Percentiles rank a stretch among this genome's conserved stretches.
Evolutionary conservation across 345 rosid species (phyloP).

Genomic region (Sonneratia alba): DNA sequence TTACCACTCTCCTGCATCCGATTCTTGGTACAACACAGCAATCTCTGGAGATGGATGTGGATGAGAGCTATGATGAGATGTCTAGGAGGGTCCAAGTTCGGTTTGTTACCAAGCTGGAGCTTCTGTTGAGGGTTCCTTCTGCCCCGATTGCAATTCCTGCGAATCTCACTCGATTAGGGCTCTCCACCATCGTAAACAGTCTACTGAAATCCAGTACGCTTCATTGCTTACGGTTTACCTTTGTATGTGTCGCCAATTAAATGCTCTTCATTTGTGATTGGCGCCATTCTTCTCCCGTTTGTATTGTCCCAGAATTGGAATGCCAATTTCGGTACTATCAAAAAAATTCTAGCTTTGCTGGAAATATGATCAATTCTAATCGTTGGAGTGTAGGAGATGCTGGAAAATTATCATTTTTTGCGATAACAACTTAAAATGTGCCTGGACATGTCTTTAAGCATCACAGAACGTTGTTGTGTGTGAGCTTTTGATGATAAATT

Average conservation of each 20-base stretch:
- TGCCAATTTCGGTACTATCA: neutral
- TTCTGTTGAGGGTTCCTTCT: conserved; percentile 45
- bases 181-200: conserved; percentile 69
- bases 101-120: conserved; percentile 68
- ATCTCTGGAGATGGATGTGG: conserved; percentile 24
- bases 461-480: no score
- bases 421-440: no score
- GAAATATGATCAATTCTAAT: neutral
- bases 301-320: neutral
- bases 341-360: neutral
- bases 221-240: neutral
- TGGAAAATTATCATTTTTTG: neutral
- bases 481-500: neutral
- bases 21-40: neutral
- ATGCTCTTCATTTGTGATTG: neutral
- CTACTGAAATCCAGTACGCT: conserved; percentile 41
- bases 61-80: conserved; percentile 16
- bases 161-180: conserved; percentile 70
- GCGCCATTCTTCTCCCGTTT: neutral
- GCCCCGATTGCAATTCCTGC: conserved; percentile 70
- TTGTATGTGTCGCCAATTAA: neutral
- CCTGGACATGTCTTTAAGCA: no score
- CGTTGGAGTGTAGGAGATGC: neutral
- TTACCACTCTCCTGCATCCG: no score
- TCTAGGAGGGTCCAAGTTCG: conserved; percentile 64